A percentile compares a stretch with the other conserved stretches of the same genome.
phyloP scores from a whole-genome alignment of 306 rosid species.

The Vicia sativa region DNA sequence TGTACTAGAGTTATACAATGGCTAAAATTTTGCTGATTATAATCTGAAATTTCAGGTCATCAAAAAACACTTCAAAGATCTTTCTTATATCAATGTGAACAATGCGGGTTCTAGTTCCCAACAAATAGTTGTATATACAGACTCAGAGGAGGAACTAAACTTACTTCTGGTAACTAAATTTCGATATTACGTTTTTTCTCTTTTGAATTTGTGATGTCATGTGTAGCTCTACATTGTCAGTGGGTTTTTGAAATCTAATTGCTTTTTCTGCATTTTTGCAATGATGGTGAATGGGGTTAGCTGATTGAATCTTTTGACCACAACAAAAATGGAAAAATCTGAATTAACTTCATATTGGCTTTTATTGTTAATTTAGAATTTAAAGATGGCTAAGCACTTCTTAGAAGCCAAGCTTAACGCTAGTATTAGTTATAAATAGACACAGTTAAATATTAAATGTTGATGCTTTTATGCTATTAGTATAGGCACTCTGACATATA shows the following conservation, averaged over 20 bases:
- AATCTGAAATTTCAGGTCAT: slow-evolving; percentile 69
- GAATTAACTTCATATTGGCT: slow-evolving; percentile 1
- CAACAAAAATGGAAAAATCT: slow-evolving; percentile 2
- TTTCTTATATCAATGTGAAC: slow-evolving; percentile 55
- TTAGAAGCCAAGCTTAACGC: slow-evolving; percentile 1
- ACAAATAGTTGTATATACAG: slow-evolving; percentile 65
- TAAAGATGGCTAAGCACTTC: slow-evolving; percentile 27
- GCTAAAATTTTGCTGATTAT: slow-evolving; percentile 37
- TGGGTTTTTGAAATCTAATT: slow-evolving; percentile 23
- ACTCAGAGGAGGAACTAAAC: slow-evolving; percentile 68
- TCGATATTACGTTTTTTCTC: slow-evolving; percentile 18
- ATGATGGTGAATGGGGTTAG: neutral
- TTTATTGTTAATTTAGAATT: slow-evolving; percentile 33
- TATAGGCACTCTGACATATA: slow-evolving; percentile 23
- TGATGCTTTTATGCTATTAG: slow-evolving; percentile 13
- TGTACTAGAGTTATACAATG: slow-evolving; percentile 26
- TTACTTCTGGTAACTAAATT: slow-evolving; percentile 64
- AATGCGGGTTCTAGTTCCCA: slow-evolving; percentile 56
- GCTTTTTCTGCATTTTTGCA: slow-evolving; percentile 7
- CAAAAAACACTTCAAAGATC: slow-evolving; percentile 68
- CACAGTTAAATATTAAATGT: slow-evolving; percentile 8
- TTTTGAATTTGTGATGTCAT: slow-evolving; percentile 15
- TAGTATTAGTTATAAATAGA: slow-evolving; percentile 16
- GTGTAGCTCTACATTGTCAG: slow-evolving; percentile 8
- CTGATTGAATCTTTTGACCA: slow-evolving; percentile 6